Percentiles rank a stretch among this genome's conserved stretches.
These are phyloP conservation scores for Aspergillus nomiae DNA, from an alignment of 2,329 filamentous ascomycete genomes.

Conservation along the genomic window DNA sequence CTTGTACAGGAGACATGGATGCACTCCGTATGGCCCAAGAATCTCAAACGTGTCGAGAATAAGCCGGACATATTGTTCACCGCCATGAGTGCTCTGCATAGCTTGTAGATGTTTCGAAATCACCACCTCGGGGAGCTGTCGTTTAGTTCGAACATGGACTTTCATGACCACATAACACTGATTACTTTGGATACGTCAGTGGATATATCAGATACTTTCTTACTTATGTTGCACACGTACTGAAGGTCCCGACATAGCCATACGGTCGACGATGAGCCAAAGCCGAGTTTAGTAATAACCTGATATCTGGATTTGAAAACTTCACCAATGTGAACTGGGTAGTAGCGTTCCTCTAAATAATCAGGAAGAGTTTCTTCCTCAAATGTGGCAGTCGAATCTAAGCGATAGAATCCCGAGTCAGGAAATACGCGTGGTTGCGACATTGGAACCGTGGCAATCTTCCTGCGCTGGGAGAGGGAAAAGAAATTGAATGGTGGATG, in stretches of 20 bases:
- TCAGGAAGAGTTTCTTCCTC: conserved; percentile 19
- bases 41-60: conserved; percentile 33
- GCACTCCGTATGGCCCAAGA: conserved; percentile 23
- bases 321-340: conserved; percentile 18
- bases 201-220: neutral
- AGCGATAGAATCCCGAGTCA: conserved; percentile 12
- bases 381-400: conserved; percentile 12
- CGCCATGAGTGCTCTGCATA: conserved; percentile 21
- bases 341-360: conserved; percentile 19
- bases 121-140: conserved; percentile 23
- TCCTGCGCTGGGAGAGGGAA: conserved; percentile 5
- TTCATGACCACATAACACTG: conserved; percentile 18
- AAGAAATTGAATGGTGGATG: neutral
- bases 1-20: conserved; percentile 29
- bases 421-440: conserved; percentile 16
- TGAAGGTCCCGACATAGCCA: conserved; percentile 26
- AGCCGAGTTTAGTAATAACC: conserved; percentile 28
- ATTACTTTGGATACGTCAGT: conserved; percentile 13
- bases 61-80: conserved; percentile 24
- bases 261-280: conserved; percentile 25
- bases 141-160: conserved; percentile 17
- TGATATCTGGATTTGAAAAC: conserved; percentile 23
- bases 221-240: conserved; percentile 9
- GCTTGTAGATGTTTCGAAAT: conserved; percentile 28
- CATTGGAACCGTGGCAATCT: neutral